Evolutionary conservation across 2,329 filamentous ascomycete species (phyloP).

Genomic region (Apiospora arundinis): DNA sequence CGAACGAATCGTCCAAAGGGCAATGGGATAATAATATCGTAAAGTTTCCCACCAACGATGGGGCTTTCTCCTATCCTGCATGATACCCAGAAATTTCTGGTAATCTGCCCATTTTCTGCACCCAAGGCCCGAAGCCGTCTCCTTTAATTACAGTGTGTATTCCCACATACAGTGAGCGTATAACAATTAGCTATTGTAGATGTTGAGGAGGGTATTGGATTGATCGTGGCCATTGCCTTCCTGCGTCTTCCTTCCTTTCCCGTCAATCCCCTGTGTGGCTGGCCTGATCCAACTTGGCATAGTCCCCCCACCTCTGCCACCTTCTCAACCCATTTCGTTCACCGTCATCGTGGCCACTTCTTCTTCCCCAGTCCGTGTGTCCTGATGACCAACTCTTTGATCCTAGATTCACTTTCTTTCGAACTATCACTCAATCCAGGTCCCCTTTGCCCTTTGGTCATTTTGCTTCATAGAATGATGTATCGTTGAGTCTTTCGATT

Average conservation of each 20-base stretch:
- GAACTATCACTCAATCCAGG: slow-evolving; percentile 6
- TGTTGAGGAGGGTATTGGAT: background rate
- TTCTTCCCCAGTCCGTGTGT: slow-evolving; percentile 6
- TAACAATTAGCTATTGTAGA: background rate
- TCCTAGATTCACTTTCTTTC: background rate
- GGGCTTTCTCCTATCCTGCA: slow-evolving; percentile 13
- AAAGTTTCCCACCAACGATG: slow-evolving; percentile 11
- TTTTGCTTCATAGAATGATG: slow-evolving; percentile 11
- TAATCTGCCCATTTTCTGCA: slow-evolving; percentile 2
- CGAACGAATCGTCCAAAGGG: slow-evolving; percentile 11
- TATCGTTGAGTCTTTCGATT: slow-evolving; percentile 15
- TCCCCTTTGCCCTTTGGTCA: background rate
- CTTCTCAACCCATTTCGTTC: slow-evolving; percentile 1
- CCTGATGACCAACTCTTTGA: slow-evolving; percentile 6
- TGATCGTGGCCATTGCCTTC: background rate
- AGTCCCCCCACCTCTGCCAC: background rate
- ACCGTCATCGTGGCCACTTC: slow-evolving; percentile 18
- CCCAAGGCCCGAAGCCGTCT: background rate
- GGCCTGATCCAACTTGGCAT: slow-evolving; percentile 7
- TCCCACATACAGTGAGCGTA: background rate
- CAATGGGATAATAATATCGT: background rate
- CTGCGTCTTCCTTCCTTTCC: background rate
- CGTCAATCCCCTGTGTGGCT: background rate
- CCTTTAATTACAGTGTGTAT: background rate
- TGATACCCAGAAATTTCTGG: background rate